phyloP scores from a whole-genome alignment of 148 eudicot species.

The Rhododendron ferrugineum region DNA sequence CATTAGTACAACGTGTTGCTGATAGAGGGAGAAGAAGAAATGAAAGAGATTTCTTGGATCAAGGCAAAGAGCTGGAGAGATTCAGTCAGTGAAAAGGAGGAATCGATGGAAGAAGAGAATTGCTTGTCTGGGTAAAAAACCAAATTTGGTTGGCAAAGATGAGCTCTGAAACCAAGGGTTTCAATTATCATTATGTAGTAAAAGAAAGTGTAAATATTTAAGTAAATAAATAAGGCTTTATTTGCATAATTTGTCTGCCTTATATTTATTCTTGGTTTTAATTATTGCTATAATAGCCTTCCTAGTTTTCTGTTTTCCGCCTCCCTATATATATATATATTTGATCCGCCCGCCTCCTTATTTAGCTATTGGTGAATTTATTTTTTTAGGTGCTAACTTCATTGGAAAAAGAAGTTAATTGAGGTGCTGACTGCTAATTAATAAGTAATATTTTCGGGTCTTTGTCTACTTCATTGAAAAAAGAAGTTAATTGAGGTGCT shows the following conservation, averaged over 20 bases:
- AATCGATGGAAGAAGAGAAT: background rate
- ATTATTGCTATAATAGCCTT: background rate
- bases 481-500: background rate
- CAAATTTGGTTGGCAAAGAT: background rate
- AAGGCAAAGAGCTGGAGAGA: background rate
- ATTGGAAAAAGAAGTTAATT: too few relatives aligned
- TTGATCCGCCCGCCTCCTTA: too few relatives aligned
- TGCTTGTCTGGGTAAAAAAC: background rate
- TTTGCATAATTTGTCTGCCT: background rate
- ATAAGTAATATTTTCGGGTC: background rate
- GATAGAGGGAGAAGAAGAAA: background rate
- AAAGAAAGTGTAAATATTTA: background rate
- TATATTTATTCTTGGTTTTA: background rate
- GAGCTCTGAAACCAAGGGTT: constrained; percentile 6
- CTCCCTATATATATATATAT: background rate
- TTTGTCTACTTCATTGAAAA: too few relatives aligned
- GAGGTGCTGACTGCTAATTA: background rate
- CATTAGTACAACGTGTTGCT: background rate
- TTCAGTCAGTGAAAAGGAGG: background rate
- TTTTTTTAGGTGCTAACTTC: background rate
- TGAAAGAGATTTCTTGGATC: background rate
- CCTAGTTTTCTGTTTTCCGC: background rate
- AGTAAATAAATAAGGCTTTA: background rate
- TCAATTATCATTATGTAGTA: background rate
- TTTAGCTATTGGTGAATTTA: too few relatives aligned